These are phyloP conservation scores for Plectosphaerella cucumerina DNA, from an alignment of 2,329 filamentous ascomycete species.

Conservation along the genomic window DNA sequence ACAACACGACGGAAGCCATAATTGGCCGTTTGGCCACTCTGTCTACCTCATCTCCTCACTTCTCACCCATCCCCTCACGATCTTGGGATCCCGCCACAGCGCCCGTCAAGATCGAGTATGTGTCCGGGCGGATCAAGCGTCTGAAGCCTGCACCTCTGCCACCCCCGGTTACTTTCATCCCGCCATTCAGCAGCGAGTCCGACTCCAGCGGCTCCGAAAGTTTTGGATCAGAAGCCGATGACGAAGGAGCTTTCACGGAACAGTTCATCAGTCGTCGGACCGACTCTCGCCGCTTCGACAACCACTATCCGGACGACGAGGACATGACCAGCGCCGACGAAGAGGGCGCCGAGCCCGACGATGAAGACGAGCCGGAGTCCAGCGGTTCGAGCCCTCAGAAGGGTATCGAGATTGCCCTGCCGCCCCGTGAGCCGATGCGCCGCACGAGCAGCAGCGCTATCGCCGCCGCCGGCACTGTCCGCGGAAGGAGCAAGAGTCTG, in stretches of 20 bases:
- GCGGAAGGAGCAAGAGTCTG: constrained; percentile 25
- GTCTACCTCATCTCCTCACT: constrained; percentile 31
- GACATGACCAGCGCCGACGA: constrained; percentile 35
- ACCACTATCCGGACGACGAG: constrained; percentile 31
- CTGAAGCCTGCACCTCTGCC: constrained; percentile 46
- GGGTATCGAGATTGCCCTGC: constrained; percentile 12
- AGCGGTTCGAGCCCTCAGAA: constrained; percentile 1
- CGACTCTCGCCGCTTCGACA: constrained; percentile 34
- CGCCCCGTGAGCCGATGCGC: constrained; percentile 15
- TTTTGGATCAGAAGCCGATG: constrained; percentile 19
- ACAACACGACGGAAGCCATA: constrained; percentile 33
- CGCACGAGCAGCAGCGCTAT: constrained; percentile 22
- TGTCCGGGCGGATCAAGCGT: constrained; percentile 34
- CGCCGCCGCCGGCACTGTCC: constrained; percentile 24
- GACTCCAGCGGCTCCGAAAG: constrained; percentile 28
- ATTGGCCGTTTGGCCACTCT: constrained; percentile 35
- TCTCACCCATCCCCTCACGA: constrained; percentile 1
- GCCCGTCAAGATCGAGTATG: constrained; percentile 39
- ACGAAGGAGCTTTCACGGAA: constrained; percentile 22
- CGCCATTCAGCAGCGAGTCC: constrained; percentile 38
- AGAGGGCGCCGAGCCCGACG: constrained; percentile 17
- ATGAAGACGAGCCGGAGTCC: constrained; percentile 10
- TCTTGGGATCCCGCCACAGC: constrained; percentile 1
- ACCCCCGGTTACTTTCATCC: constrained; percentile 48
- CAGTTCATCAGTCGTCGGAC: constrained; percentile 26